Base-by-base conservation (phyloP, 129 eudicot genomes). In the Flaveria sonorensis region DNA sequence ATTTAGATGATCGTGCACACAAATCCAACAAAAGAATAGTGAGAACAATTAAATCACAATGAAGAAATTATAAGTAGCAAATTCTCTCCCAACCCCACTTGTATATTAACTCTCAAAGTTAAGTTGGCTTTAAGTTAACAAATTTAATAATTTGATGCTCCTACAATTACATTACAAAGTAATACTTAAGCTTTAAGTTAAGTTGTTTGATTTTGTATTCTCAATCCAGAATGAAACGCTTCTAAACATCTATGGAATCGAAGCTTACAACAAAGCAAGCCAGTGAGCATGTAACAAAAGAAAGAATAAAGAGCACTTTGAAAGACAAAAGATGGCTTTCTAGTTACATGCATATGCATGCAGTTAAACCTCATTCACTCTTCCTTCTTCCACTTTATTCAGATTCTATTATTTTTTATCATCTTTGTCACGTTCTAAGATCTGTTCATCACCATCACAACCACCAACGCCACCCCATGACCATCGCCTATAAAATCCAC, bases 221-320 rank as follows among this genome's bases (percentile, higher is more conserved):
- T 43, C 47, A 43, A 43, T 1, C 47, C 6, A 52, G 0, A 52
- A 52, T 14, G 59, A 16, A 15, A 53, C 60, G 1, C 50, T 4
- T 40, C 14, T 83, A 74, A 47, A 70, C 80, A 87, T 84, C 89
- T 60, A 76, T 84, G 79, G 92, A 87, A 89, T 86, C 86, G 52
- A 70, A 19, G 23, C 70, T 47, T 66, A 62, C 73, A 79, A n/a
- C 81, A 67, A 66, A 52, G 81, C 74, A 36, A 77, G 23, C 55
- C 10, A 14, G 67, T 75, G 79, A 74, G 56, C 7, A 36, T 15
- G 24, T 15, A 28, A 46, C 47, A 74, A 43, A 59, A 64, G 32
- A 59, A 62, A 60, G 65, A 60, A 78, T 78, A 78, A 78, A 70
- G 65, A 59, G 12, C 71, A 78, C 64, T 78, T 70, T 70, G 43